phyloP scores from a whole-genome alignment of 2,329 filamentous ascomycete species.

The Exophiala bonariae region DNA sequence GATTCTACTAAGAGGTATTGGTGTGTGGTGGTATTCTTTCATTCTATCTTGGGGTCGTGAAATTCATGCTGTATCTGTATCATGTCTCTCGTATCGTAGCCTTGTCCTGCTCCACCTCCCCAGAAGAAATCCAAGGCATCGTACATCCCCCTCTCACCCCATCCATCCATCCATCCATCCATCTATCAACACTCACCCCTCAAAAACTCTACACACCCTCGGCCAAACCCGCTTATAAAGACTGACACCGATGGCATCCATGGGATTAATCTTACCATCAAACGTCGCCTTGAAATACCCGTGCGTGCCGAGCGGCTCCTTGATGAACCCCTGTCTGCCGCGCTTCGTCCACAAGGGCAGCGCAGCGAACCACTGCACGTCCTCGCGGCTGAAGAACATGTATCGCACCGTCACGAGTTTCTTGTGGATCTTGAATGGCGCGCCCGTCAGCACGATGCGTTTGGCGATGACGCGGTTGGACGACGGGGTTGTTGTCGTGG shows the following conservation, averaged over 20 bases:
- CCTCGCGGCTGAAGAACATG: slow-evolving; percentile 98
- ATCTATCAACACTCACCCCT: slow-evolving; percentile 5
- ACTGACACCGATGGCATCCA: slow-evolving; percentile 90
- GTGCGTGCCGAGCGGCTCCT: slow-evolving; percentile 91
- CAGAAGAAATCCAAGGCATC: too few species aligned
- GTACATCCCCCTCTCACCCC: too few species aligned
- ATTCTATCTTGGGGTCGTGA: neutral
- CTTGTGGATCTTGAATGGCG: slow-evolving; percentile 99
- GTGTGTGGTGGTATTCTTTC: neutral
- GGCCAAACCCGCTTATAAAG: slow-evolving; percentile 86
- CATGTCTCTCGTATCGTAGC: too few species aligned
- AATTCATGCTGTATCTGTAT: too few species aligned
- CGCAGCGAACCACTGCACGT: slow-evolving; percentile 97
- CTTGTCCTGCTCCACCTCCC: too few species aligned
- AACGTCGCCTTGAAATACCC: slow-evolving; percentile 99
- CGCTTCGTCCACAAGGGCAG: slow-evolving; percentile 91
- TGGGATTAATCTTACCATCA: slow-evolving; percentile 91
- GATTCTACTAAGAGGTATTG: neutral
- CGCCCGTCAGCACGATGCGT: slow-evolving; percentile 87
- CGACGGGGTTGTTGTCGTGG: slow-evolving; percentile 79
- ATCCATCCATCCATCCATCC: too few species aligned
- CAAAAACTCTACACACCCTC: slow-evolving; percentile 54
- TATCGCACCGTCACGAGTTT: slow-evolving; percentile 94
- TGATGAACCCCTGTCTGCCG: slow-evolving; percentile 85
- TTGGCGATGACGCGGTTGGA: slow-evolving; percentile 81